These are phyloP conservation scores for Cryptococcus sp. DNA, from an alignment of 1,284 basidiomycete genomes.

Conservation along the genomic window DNA sequence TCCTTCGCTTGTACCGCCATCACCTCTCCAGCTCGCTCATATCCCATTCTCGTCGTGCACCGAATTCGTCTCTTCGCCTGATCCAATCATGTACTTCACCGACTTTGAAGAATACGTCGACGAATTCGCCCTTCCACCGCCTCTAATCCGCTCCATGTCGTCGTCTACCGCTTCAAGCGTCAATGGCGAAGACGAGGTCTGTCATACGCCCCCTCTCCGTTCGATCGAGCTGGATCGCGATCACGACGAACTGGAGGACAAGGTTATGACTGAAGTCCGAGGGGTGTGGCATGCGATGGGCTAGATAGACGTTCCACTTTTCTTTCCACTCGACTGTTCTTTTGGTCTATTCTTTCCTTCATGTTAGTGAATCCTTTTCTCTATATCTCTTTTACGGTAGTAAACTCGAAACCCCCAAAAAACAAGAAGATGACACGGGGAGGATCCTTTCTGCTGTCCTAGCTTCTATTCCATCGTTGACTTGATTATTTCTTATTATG, in stretches of 20 bases:
- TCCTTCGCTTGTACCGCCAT: slow-evolving; percentile 2
- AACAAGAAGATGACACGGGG: no score
- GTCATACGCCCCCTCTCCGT: slow-evolving; percentile 33
- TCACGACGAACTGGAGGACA: background rate
- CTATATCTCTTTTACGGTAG: no score
- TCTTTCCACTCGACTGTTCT: no score
- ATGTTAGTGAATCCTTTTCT: no score
- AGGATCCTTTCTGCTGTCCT: no score
- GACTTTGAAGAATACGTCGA: slow-evolving; percentile 25
- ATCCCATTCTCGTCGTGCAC: background rate
- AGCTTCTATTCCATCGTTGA: no score
- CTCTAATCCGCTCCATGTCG: slow-evolving; percentile 27
- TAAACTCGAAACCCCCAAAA: no score
- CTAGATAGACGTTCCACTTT: no score
- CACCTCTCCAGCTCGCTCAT: slow-evolving; percentile 7
- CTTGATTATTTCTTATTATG: no score
- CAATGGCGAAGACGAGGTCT: slow-evolving; percentile 25
- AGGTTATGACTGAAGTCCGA: no score
- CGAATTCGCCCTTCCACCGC: slow-evolving; percentile 31
- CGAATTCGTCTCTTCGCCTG: slow-evolving; percentile 2
- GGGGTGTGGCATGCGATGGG: no score
- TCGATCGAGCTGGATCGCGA: background rate
- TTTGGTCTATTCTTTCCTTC: no score
- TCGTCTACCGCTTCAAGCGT: slow-evolving; percentile 10
- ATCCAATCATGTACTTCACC: slow-evolving; percentile 8